Evolutionary conservation across 495 filamentous ascomycete species (phyloP).

Genomic region (Symbiotaphrina buchneri): DNA sequence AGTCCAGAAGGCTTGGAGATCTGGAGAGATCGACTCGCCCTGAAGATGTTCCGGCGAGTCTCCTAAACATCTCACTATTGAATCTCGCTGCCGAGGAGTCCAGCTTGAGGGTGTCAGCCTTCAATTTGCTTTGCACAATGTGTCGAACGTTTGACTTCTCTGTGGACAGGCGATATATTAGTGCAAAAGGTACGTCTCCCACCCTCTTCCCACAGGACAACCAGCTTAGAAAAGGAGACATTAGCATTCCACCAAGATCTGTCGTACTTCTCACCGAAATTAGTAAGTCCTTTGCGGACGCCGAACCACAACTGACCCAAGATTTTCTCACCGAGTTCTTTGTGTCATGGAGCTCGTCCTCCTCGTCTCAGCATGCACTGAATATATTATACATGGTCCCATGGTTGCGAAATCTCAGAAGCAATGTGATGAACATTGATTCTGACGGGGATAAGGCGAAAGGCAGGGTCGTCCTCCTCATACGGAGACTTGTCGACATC

Average conservation of each 20-base stretch:
- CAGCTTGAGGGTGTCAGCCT: conserved; percentile 31
- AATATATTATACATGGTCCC: conserved; percentile 44
- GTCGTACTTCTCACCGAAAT: conserved; percentile 39
- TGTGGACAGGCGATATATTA: conserved; percentile 31
- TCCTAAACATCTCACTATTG: conserved; percentile 38
- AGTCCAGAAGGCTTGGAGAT: conserved; percentile 27
- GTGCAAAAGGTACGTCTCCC: conserved; percentile 23
- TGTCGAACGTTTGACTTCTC: conserved; percentile 41
- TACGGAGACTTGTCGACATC: conserved; percentile 39
- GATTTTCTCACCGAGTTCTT: conserved; percentile 49
- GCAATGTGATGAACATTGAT: conserved; percentile 28
- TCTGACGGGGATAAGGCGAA: conserved; percentile 33
- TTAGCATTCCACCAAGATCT: conserved; percentile 29
- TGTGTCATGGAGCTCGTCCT: conserved; percentile 42
- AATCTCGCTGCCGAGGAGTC: conserved; percentile 36
- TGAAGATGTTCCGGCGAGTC: conserved; percentile 42
- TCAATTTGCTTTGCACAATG: conserved; percentile 36
- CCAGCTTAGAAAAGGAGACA: conserved; percentile 3
- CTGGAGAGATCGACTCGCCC: conserved; percentile 37
- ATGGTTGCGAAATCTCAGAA: conserved; percentile 34
- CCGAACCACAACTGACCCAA: conserved; percentile 39
- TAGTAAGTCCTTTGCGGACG: conserved; percentile 31
- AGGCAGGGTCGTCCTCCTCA: conserved; percentile 34
- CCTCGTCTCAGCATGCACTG: conserved; percentile 34
- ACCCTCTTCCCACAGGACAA: neutral